Base-by-base conservation (phyloP, 371 early-diverging fungal genomes). In the Rhizopus microsporus region DNA sequence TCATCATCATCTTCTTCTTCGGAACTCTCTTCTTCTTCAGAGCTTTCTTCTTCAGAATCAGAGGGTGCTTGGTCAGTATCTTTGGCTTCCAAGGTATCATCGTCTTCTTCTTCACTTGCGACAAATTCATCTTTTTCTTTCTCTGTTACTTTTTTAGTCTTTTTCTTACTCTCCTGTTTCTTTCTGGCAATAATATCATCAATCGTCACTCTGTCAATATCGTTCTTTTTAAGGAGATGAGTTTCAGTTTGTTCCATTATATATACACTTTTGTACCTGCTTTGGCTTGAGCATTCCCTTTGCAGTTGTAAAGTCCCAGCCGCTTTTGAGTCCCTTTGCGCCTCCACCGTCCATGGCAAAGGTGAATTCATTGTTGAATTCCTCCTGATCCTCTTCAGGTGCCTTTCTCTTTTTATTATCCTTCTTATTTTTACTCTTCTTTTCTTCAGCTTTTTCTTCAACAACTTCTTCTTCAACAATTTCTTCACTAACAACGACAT, bases 291-390 rank as follows among this genome's bases (percentile, higher is more conserved):
- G 72, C 60, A 87, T 86, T 10, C 83, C 87, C 51, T 89, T 82
- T 42, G 93, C 94, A 44, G 84, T 82, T 4, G 86, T 83, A 59
- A 96, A 94, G 60, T 95, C 94, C 87, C 93, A 90, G 8, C 85
- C 78, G 68, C 89, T 79, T 13, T 74, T 72, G n/a, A 73, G 73
- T 17, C 74, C 69, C 13, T 49, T 51, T 8, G 42, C 23, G 46
- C 76, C 72, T 47, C 88, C 88, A 46, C 86, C 84, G 44, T 90
- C 91, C 38, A 86, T 69, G 51, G 89, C 88, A 57, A 96, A 91
- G 1, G 85, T 80, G 53, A 94, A 94, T 48, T 75, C 82, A 6
- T 84, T 72, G 67, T 90, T 84, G 47, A 92, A 69, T 4, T 72
- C 80, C 17, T 60, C 63, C 40, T 71, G 72, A 5, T 68, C 65